Percentiles rank a stretch among this genome's conserved stretches.
Conservation (phyloP, 75 land plant genomes). For the Pseudotsuga menziesii region DNA sequence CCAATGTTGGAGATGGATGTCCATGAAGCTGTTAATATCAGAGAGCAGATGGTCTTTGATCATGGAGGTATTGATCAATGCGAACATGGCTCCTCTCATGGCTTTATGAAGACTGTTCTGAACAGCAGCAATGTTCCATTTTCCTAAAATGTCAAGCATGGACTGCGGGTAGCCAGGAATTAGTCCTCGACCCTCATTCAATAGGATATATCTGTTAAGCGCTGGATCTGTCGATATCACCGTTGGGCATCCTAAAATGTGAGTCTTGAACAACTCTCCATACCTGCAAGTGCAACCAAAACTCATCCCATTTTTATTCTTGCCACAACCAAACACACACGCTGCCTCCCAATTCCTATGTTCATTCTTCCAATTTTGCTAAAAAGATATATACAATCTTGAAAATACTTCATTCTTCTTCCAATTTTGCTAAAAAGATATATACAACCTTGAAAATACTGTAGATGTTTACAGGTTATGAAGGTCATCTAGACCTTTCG, state of each 20-base stretch:
- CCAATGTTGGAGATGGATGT: conserved; percentile 32
- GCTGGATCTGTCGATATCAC: conserved; percentile 68
- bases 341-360: too few species aligned
- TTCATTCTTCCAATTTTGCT: too few species aligned
- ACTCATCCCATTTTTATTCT: too few species aligned
- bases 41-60: conserved; percentile 42
- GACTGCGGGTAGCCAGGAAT: conserved; percentile 73
- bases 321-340: too few species aligned
- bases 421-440: too few species aligned
- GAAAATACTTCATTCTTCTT: too few species aligned
- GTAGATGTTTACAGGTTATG: too few species aligned
- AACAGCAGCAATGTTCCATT: conserved; percentile 56
- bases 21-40: conserved; percentile 46
- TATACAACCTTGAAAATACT: too few species aligned
- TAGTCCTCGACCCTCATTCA: conserved; percentile 56
- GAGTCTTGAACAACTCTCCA: conserved; percentile 57
- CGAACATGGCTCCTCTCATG: conserved; percentile 51
- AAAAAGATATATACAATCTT: too few species aligned
- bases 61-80: conserved; percentile 34
- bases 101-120: conserved; percentile 47
- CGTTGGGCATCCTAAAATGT: conserved; percentile 59
- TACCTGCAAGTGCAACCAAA: conserved; percentile 37
- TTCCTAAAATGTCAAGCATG: conserved; percentile 57
- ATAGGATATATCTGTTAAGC: conserved; percentile 53
- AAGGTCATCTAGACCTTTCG: too few species aligned